These are phyloP conservation scores for Neurospora sp. DNA, from an alignment of 495 filamentous ascomycete species.

Conservation along the genomic window DNA sequence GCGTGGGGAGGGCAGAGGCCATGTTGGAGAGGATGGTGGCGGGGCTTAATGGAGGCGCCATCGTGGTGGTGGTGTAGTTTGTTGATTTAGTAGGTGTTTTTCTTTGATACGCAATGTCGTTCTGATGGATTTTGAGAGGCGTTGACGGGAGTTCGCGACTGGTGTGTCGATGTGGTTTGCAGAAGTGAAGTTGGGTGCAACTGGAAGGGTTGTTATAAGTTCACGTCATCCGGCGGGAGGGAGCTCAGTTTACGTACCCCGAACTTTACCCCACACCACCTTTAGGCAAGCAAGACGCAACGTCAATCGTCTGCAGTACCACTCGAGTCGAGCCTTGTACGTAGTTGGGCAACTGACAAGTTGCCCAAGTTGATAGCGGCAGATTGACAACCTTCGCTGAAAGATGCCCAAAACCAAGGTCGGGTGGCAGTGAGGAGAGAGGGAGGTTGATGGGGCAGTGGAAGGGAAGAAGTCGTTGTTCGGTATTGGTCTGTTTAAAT, in stretches of 20 bases:
- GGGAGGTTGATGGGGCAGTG: neutral
- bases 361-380: neutral
- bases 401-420: neutral
- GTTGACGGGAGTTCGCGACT: neutral
- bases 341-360: neutral
- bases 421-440: neutral
- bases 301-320: neutral
- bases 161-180: neutral
- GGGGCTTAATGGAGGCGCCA: constrained; percentile 26
- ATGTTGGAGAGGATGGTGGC: constrained; percentile 46
- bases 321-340: neutral
- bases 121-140: neutral
- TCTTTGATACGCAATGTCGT: neutral
- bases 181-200: neutral
- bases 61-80: neutral
- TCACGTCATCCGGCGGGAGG: neutral
- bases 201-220: neutral
- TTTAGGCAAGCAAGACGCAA: neutral
- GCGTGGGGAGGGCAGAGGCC: constrained; percentile 45
- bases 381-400: neutral
- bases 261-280: neutral
- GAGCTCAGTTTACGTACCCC: neutral
- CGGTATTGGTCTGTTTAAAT: neutral
- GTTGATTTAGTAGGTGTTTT: neutral
- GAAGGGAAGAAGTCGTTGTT: neutral